Evolutionary conservation across 768 basidiomycete genomes (phyloP).

Genomic region (Suillus discolor): DNA sequence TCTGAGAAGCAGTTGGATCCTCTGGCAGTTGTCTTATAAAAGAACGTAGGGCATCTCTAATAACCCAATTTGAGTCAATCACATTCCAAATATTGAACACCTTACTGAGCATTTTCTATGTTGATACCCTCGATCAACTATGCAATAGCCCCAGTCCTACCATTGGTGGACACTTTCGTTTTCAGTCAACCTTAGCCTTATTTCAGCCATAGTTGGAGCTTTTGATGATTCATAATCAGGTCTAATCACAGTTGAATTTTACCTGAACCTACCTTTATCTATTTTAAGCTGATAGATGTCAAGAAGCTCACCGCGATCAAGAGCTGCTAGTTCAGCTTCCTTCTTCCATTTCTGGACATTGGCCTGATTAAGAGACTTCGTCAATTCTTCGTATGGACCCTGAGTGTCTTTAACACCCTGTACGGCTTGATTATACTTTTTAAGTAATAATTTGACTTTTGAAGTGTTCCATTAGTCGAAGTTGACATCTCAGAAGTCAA

Average conservation of each 20-base stretch:
- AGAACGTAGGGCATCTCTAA: constrained; percentile 2
- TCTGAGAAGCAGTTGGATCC: constrained; percentile 8
- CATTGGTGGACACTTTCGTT: neutral
- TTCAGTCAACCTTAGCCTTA: constrained; percentile 3
- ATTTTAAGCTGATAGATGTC: constrained; percentile 10
- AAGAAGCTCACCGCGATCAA: neutral
- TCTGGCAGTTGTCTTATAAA: neutral
- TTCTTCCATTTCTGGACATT: neutral
- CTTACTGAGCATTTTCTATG: constrained; percentile 12
- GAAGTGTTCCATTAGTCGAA: neutral
- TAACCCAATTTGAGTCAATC: neutral
- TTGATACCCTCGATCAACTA: constrained; percentile 1
- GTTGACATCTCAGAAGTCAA: neutral
- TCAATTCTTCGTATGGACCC: constrained; percentile 1
- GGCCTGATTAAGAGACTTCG: neutral
- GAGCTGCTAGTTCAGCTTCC: neutral
- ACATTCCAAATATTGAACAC: neutral
- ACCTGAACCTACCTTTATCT: constrained; percentile 3
- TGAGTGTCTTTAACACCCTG: constrained; percentile 7
- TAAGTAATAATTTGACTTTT: neutral
- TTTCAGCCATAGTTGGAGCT: constrained; percentile 10
- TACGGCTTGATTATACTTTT: neutral
- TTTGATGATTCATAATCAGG: neutral
- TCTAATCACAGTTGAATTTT: too few species aligned
- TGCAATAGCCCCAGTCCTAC: constrained; percentile 6